Evolutionary conservation across 2,329 filamentous ascomycete genomes (phyloP).

Genomic region (Colletotrichum camelliae): DNA sequence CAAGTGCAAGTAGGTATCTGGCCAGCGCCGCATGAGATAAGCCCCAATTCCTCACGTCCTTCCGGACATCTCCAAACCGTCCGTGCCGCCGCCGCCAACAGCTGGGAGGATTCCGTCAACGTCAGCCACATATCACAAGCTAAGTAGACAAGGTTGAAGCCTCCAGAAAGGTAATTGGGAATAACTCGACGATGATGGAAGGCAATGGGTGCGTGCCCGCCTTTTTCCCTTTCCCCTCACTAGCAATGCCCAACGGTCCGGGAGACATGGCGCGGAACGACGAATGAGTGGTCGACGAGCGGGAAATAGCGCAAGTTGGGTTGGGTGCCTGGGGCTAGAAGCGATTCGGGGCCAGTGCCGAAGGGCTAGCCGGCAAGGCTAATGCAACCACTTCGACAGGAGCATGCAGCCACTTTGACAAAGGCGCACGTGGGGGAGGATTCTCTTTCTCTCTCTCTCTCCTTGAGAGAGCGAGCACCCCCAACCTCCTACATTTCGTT

Average conservation of each 20-base stretch:
- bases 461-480: not conserved
- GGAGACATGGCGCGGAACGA: not conserved
- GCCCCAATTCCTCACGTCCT: constrained; percentile 16
- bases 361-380: constrained; percentile 11
- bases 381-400: constrained; percentile 16
- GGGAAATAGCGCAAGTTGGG: not conserved
- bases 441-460: not conserved
- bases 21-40: not conserved
- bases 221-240: not conserved
- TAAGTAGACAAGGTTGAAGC: not conserved
- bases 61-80: constrained; percentile 22
- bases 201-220: not conserved
- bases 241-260: not conserved
- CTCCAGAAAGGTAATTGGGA: not conserved
- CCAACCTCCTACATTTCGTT: not conserved
- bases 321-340: not conserved
- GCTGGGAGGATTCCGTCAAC: not conserved
- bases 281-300: not conserved
- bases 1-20: not conserved
- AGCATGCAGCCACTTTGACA: constrained; percentile 15
- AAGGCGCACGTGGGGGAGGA: constrained; percentile 9
- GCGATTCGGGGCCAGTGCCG: constrained; percentile 10
- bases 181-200: not conserved
- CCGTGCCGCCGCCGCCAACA: not conserved
- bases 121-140: constrained; percentile 18